Evolutionary conservation across 2,329 filamentous ascomycete species (phyloP).

Genomic region (Endoconidiophora polonica): DNA sequence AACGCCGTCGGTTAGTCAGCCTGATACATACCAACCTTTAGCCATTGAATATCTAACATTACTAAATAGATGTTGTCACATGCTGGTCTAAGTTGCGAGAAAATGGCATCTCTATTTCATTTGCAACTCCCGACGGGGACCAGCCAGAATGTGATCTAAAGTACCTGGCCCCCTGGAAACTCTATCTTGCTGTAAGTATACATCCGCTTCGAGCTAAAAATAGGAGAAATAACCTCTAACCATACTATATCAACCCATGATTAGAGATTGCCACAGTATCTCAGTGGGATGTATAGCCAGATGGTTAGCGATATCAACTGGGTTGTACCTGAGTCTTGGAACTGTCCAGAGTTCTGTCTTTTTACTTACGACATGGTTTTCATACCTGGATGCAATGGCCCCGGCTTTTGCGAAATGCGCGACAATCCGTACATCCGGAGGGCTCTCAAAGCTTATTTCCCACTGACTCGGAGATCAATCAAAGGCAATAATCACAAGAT

Average conservation of each 20-base stretch:
- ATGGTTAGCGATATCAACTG: conserved; percentile 9
- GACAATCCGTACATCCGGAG: conserved; percentile 1
- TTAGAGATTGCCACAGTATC: conserved; percentile 11
- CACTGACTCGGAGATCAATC: conserved; percentile 4
- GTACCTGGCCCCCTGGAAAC: conserved; percentile 7
- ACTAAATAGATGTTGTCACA: conserved; percentile 4
- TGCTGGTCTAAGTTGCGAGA: conserved; percentile 7
- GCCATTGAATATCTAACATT: background rate
- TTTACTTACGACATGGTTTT: conserved; percentile 6
- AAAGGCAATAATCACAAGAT: conserved; percentile 1
- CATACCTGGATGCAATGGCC: conserved; percentile 6
- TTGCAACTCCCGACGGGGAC: conserved; percentile 8
- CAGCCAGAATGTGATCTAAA: conserved; percentile 4
- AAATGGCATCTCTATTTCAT: conserved; percentile 7
- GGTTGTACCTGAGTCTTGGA: conserved; percentile 1
- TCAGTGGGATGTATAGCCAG: conserved; percentile 3
- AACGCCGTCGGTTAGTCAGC: conserved; percentile 10
- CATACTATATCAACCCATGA: background rate
- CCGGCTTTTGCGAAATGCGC: conserved; percentile 8
- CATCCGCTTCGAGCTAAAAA: background rate
- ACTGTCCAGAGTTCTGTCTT: conserved; percentile 6
- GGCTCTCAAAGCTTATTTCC: conserved; percentile 4
- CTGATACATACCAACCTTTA: background rate
- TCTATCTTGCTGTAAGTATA: conserved; percentile 7
- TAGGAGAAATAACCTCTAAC: background rate